Evolutionary conservation across 305 asterid species (phyloP), one percentile per base, ranked within the genome.

Genomic region (Ruellia speciosa): DNA sequence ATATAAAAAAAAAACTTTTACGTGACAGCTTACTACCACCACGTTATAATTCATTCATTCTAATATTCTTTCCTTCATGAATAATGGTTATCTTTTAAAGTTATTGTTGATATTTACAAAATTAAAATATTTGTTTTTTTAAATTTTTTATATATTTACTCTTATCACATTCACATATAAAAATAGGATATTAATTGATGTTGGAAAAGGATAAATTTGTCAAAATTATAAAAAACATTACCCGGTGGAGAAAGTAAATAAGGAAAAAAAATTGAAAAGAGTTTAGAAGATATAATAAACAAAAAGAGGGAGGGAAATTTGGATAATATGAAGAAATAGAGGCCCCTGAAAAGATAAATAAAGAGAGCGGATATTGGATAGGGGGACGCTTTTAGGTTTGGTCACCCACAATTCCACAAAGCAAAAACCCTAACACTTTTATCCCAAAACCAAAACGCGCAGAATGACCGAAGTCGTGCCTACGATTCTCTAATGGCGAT

Each of bases 401-500:
- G 6, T 54, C 17, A 14, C 53, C n/a, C n/a, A n/a, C n/a, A n/a
- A n/a, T n/a, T n/a, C n/a, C 49, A 16, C 40, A 33, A 40, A 39
- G 18, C 54, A 50, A 65, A 66, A 65, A 63, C 68, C 68, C 70
- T 65, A 64, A 34, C 69, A 65, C 69, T 55, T 64, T 64, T 43
- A 54, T 54, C 67, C 16, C 58, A 41, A 43, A 47, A 34, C 56
- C 56, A 14, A 65, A 58, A 66, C 70, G 58, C 54, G 70, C 64
- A 39, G 64, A 66, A 15, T 8, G 55, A 19, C 46, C 48, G 49
- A 59, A 59, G 55, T 58, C 70, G 70, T 52, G 70, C 48, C 39
- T 11, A 31, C 65, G 65, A 43, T 43, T 59, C 60, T 66, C 60
- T 66, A 56, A 59, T 66, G 66, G 62, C n/a, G 71, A 66, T 53